Base-by-base conservation (phyloP, 1,284 basidiomycete species). In the Fomes fomentarius region DNA sequence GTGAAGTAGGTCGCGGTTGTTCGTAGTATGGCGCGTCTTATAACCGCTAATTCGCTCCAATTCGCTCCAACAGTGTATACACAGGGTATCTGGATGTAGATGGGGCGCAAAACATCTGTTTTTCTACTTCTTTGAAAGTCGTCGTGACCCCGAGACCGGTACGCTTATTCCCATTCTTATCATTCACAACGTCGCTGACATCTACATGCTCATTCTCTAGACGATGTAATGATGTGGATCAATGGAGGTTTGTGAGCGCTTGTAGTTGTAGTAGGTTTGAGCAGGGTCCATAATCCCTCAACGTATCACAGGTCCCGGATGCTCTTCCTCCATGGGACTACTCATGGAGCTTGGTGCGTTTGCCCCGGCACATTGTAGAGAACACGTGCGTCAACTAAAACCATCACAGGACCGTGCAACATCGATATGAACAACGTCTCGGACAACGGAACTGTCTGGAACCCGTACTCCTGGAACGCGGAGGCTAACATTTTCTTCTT, bases 41-140 rank as follows among this genome's bases (percentile, higher is more conserved):
- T 12, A 8, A 4, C n/a, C 21, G 5, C 35, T 19, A 7, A 14
- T n/a, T n/a, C n/a, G n/a, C n/a, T n/a, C n/a, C n/a, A n/a, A n/a
- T n/a, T n/a, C n/a, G n/a, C n/a, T n/a, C n/a, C n/a, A 49, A 24
- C 14, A 81, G 78, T 53, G 79, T 77, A 15, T 86, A 83, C 58
- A 84, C 85, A 1, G 84, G 84, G 1, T 86, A 86, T 63, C 68
- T 86, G 21, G 84, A 85, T 56, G 74, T 86, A 5, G 87, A 84
- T 37, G 70, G 70, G 78, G 80, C 28, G 82, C 83, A 30, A 80
- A 85, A 56, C 84, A 85, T 57, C 76, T 85, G 66, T 94, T 92
- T 76, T 94, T 94, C 74, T 91, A 90, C 71, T 93, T 93, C 74
- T 93, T 94, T 69, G 89, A 91, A 70, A 89, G 86, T 47, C 74